Percentiles rank a stretch among this genome's conserved stretches.
Evolutionary conservation across 1,139 yeast genomes (phyloP).

Genomic region (Suhomyces atakaporum): DNA sequence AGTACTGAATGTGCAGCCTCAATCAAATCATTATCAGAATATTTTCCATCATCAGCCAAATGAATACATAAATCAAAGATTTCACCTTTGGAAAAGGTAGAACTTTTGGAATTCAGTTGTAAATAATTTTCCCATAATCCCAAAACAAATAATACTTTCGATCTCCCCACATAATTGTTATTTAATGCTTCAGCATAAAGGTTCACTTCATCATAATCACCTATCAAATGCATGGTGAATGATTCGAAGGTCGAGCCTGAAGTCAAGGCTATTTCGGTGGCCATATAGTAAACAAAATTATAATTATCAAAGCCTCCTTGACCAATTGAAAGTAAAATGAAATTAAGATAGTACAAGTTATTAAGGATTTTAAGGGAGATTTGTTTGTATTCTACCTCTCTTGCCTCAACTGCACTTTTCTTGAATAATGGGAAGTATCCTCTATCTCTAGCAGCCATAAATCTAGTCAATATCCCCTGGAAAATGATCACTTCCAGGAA

Average conservation of each 20-base stretch:
- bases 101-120: conserved; percentile 31
- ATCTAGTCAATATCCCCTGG: conserved; percentile 54
- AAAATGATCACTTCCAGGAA: conserved; percentile 56
- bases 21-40: conserved; percentile 39
- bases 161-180: conserved; percentile 38
- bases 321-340: conserved; percentile 60
- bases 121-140: conserved; percentile 62
- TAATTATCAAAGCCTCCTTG: conserved; percentile 71
- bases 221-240: conserved; percentile 43
- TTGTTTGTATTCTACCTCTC: conserved; percentile 28
- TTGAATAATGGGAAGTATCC: conserved; percentile 15
- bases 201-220: conserved; percentile 40
- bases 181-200: conserved; percentile 38
- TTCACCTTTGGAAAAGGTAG: conserved; percentile 28
- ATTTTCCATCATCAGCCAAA: conserved; percentile 37
- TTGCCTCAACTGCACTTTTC: conserved; percentile 5
- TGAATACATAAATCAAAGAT: conserved; percentile 48
- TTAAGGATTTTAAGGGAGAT: conserved; percentile 43
- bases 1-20: conserved; percentile 74
- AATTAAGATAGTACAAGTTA: conserved; percentile 54
- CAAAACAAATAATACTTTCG: conserved; percentile 57
- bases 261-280: conserved; percentile 47
- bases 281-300: conserved; percentile 60
- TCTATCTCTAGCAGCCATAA: conserved; percentile 21
- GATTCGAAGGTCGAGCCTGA: conserved; percentile 34